phyloP scores from a whole-genome alignment of 805 yeast genomes.

The Teunomyces lycoperdinae region DNA sequence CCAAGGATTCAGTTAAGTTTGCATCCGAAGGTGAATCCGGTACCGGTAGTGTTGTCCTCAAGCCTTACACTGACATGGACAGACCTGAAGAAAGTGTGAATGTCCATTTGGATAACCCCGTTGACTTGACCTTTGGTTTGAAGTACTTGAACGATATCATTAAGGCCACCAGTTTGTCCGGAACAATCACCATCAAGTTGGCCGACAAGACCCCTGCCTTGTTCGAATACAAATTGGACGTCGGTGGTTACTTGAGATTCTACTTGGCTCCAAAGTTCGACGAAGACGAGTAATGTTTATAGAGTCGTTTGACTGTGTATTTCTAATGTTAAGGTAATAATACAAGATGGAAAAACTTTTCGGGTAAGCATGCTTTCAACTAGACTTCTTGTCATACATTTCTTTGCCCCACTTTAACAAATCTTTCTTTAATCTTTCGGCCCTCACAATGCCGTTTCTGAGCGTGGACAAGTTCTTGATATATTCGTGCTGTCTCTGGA shows the following conservation, averaged over 20 bases:
- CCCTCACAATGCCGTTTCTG: conserved; percentile 72
- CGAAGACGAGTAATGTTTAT: conserved; percentile 45
- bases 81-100: conserved; percentile 70
- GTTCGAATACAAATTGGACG: conserved; percentile 84
- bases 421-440: conserved; percentile 69
- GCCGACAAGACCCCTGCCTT: conserved; percentile 91
- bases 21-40: conserved; percentile 91
- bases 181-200: conserved; percentile 76
- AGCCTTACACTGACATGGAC: conserved; percentile 81
- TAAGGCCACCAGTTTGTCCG: conserved; percentile 80
- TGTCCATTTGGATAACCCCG: conserved; percentile 82
- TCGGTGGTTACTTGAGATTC: conserved; percentile 88
- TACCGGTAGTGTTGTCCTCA: conserved; percentile 78
- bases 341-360: conserved; percentile 1
- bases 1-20: conserved; percentile 90
- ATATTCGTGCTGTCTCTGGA: conserved; percentile 68
- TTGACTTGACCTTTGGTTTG: conserved; percentile 84
- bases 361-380: background rate
- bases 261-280: conserved; percentile 97
- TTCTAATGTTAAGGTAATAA: conserved; percentile 3
- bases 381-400: conserved; percentile 50
- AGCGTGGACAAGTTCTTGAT: conserved; percentile 73
- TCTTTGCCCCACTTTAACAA: conserved; percentile 84
- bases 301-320: conserved; percentile 2
- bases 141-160: conserved; percentile 88